phyloP scores from a whole-genome alignment of 169 alveolate genomes.

The Eimeria zaria region DNA sequence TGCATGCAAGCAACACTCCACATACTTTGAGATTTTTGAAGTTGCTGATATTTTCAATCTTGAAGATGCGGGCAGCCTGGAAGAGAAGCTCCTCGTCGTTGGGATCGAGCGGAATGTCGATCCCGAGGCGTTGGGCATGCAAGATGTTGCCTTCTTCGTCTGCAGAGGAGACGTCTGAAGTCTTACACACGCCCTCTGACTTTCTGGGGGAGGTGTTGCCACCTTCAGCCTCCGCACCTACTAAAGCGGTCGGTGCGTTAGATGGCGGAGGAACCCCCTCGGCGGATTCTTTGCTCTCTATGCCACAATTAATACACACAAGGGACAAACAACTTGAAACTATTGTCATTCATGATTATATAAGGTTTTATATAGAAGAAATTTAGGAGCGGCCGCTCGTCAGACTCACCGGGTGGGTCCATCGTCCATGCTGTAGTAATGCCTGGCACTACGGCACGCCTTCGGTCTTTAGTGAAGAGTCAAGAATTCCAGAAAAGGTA shows the following conservation, averaged over 20 bases:
- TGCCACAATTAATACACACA: neutral
- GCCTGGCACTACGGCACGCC: neutral
- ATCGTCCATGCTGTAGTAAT: conserved; percentile 13
- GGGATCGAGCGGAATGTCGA: conserved; percentile 83
- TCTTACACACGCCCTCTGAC: neutral
- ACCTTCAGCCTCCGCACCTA: neutral
- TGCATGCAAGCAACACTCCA: neutral
- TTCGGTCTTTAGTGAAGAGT: neutral
- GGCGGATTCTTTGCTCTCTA: neutral
- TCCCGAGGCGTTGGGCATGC: conserved; percentile 83
- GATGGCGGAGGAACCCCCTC: conserved; percentile 12
- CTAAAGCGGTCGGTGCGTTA: neutral
- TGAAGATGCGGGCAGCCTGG: conserved; percentile 87
- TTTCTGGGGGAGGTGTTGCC: neutral
- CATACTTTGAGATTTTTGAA: conserved; percentile 67
- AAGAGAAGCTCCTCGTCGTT: conserved; percentile 83
- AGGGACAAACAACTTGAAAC: neutral
- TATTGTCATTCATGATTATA: neutral
- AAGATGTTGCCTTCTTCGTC: conserved; percentile 33
- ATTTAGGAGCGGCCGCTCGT: neutral
- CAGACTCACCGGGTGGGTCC: conserved; percentile 27
- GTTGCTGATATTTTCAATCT: conserved; percentile 90
- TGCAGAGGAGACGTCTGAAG: conserved; percentile 48
- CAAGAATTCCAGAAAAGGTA: neutral
- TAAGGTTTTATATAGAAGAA: neutral